A percentile compares a stretch with the other conserved stretches of the same genome.
phyloP scores from a whole-genome alignment of 257 asterid genomes.

The Coffea canephora region DNA sequence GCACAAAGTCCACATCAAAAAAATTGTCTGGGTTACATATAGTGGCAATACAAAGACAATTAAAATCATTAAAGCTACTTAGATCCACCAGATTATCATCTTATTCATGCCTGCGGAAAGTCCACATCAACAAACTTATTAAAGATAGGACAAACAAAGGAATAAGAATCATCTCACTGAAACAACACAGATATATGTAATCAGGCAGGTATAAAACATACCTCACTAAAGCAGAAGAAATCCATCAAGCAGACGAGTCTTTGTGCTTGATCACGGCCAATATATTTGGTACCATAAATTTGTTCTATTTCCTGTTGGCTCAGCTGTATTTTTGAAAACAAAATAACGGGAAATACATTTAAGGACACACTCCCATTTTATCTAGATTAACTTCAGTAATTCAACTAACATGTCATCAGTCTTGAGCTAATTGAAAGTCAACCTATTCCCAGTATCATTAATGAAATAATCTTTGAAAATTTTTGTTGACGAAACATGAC shows the following conservation, averaged over 20 bases:
- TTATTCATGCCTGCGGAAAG: neutral
- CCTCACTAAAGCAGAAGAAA: constrained; percentile 99
- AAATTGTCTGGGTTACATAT: neutral
- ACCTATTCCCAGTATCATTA: neutral
- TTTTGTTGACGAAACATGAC: neutral
- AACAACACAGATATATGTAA: neutral
- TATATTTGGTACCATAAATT: constrained; percentile 82
- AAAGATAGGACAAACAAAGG: neutral
- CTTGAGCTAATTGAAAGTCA: neutral
- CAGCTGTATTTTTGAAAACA: constrained; percentile 50
- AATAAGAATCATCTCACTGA: neutral
- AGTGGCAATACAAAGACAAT: neutral
- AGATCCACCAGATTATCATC: neutral
- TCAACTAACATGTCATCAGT: neutral
- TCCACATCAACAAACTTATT: neutral
- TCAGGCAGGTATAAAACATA: constrained; percentile 25
- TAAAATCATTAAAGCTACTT: neutral
- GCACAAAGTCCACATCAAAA: too few species aligned
- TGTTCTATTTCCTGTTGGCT: constrained; percentile 66
- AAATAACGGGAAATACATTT: constrained; percentile 11
- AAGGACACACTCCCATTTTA: neutral
- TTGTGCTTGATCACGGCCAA: constrained; percentile 89
- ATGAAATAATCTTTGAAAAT: neutral
- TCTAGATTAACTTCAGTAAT: neutral
- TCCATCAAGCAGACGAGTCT: constrained; percentile 93